Evolutionary conservation across 2,329 filamentous ascomycete species (phyloP).

Genomic region (Thelonectria blattea): DNA sequence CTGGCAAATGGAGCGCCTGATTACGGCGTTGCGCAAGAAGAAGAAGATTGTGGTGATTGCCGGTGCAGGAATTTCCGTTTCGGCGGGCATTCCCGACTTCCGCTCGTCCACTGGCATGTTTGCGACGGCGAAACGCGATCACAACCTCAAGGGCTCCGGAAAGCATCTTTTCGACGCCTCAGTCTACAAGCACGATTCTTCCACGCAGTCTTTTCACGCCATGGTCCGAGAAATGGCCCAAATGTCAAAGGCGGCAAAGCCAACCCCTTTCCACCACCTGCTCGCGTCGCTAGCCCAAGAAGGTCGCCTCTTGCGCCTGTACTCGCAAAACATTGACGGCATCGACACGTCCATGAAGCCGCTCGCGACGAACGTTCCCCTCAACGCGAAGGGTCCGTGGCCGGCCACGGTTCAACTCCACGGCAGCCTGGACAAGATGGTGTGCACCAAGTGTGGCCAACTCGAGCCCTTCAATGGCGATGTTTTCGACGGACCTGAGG

Average conservation of each 20-base stretch:
- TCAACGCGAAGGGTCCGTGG: constrained; percentile 87
- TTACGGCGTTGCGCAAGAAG: constrained; percentile 80
- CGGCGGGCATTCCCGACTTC: constrained; percentile 96
- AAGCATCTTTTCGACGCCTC: constrained; percentile 97
- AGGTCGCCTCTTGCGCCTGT: constrained; percentile 85
- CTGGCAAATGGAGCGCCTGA: constrained; percentile 70
- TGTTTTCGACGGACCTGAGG: constrained; percentile 82
- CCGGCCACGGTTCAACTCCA: constrained; percentile 92
- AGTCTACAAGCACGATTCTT: constrained; percentile 90
- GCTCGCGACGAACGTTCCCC: constrained; percentile 78
- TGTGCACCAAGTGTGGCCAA: constrained; percentile 89
- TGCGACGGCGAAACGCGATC: constrained; percentile 80
- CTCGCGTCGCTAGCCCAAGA: constrained; percentile 88
- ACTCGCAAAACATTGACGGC: constrained; percentile 96
- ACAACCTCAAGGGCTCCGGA: constrained; percentile 87
- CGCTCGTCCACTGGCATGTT: constrained; percentile 91
- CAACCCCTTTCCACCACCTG: constrained; percentile 92
- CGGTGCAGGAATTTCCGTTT: constrained; percentile 95
- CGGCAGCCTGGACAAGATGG: constrained; percentile 93
- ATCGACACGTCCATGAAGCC: constrained; percentile 86
- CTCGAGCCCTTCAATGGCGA: constrained; percentile 77
- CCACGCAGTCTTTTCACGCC: constrained; percentile 89
- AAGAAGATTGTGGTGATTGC: constrained; percentile 97
- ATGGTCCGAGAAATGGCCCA: constrained; percentile 92
- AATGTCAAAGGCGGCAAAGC: constrained; percentile 76